Conservation (phyloP, 129 eudicot genomes). For the Glebionis coronaria region DNA sequence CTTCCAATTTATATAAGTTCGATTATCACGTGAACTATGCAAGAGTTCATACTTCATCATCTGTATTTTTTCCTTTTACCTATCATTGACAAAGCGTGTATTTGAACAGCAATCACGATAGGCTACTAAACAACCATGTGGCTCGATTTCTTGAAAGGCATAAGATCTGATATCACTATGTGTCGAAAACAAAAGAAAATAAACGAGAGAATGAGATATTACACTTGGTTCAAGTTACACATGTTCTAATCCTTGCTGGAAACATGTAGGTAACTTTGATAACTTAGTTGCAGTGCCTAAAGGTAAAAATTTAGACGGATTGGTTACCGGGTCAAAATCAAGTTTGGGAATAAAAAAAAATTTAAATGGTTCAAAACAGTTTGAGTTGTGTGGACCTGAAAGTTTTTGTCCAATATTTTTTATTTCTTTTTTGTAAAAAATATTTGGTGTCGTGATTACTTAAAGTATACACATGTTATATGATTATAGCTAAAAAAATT, state of each 20-base stretch:
- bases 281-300: not conserved
- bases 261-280: slow-evolving; percentile 84
- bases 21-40: slow-evolving; percentile 61
- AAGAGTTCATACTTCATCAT: not conserved
- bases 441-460: too few species aligned
- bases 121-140: slow-evolving; percentile 79
- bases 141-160: slow-evolving; percentile 81
- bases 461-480: too few species aligned
- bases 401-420: too few species aligned
- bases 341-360: too few species aligned
- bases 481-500: too few species aligned
- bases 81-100: slow-evolving; percentile 14
- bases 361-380: not conserved
- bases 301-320: not conserved
- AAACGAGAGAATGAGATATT: slow-evolving; percentile 68
- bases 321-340: not conserved
- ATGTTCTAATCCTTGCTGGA: slow-evolving; percentile 90
- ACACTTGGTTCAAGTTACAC: slow-evolving; percentile 81
- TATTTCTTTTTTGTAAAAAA: too few species aligned
- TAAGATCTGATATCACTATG: slow-evolving; percentile 62
- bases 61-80: not conserved
- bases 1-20: slow-evolving; percentile 73
- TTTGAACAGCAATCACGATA: slow-evolving; percentile 74
- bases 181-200: slow-evolving; percentile 39
- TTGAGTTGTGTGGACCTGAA: slow-evolving; percentile 1